Conservation (phyloP, 148 eudicot genomes). For the Rhododendron williamsianum region DNA sequence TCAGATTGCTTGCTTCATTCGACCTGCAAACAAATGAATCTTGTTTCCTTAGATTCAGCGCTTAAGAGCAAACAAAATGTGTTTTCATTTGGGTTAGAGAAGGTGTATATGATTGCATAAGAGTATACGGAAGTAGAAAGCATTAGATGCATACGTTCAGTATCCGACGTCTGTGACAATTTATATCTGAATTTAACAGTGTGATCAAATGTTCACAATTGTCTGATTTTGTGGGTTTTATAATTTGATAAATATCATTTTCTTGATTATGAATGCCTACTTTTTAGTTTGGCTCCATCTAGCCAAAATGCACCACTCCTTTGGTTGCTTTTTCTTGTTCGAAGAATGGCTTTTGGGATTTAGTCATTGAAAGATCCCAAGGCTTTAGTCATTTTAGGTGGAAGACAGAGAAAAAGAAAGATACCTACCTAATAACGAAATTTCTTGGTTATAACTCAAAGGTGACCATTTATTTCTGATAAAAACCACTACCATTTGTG, state of each 20-base stretch:
- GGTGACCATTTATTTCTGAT: conserved; percentile 18
- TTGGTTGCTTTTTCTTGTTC: conserved; percentile 6
- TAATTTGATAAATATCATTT: not conserved
- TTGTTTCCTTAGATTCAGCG: conserved; percentile 6
- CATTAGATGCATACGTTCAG: not conserved
- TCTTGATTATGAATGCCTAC: not conserved
- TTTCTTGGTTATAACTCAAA: conserved; percentile 11
- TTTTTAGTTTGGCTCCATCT: not conserved
- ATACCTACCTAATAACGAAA: conserved; percentile 22
- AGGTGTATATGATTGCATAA: not conserved
- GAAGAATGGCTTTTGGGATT: not conserved
- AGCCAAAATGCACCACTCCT: conserved; percentile 6
- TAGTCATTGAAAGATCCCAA: conserved; percentile 12
- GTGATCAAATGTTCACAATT: not conserved
- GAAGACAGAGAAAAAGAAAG: conserved; percentile 32
- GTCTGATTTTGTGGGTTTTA: not conserved
- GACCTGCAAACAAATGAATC: conserved; percentile 48
- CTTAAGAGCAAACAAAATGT: not conserved
- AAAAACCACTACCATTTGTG: conserved; percentile 17
- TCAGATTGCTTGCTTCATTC: conserved; percentile 43
- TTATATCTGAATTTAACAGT: not conserved
- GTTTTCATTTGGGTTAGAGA: not conserved
- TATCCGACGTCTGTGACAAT: not conserved
- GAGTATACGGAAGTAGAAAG: not conserved
- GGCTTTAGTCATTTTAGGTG: conserved; percentile 24